Evolutionary conservation across 1,284 basidiomycete genomes (phyloP), one percentile per base, ranked within the genome.

Genomic region (Fistulinella cinereoalba): DNA sequence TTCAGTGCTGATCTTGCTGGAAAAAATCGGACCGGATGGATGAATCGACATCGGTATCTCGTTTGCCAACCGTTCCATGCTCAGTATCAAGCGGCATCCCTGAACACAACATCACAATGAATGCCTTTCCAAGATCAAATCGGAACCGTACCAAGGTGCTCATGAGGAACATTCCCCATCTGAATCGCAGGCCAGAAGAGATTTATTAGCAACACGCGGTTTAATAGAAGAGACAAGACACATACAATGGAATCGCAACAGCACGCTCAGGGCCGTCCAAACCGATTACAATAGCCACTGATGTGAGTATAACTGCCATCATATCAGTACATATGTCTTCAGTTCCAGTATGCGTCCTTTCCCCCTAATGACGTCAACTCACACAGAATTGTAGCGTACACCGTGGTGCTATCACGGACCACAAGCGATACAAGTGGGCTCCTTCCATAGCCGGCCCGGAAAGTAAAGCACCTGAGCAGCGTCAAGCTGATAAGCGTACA

Each of bases 401-500:
- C 42, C 11, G 13, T 48, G 16, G 46, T 40, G n/a, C 45, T 22
- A 29, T 60, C 57, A 18, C 53, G 47, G 12, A 65, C 41, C n/a
- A 61, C 38, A 9, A 63, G 50, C 10, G 46, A 54, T 16, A 57
- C 47, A 16, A 65, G 56, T 3, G 60, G 47, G 0, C 43, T 47
- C 22, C 48, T 51, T 0, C 55, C 46, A 49, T 44, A 50, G 18
- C 59, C 52, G 12, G 34, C 33, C 38, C 38, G 50, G 3, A 33
- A 33, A 44, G 47, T 41, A 6, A 18, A 33, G 24, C 45, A 22
- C 43, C 57, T 61, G 52, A 48, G 41, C 25, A 41, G 23, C 16
- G 49, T 54, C 44, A 64, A 28, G 22, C 37, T 6, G 7, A 62
- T 28, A 13, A 60, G 16, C 4, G 32, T 37, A n/a, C 55, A 64